A percentile compares a stretch with the other conserved stretches of the same genome.
Evolutionary conservation across 345 rosid genomes (phyloP).

Genomic region (Salix arbutifolia): DNA sequence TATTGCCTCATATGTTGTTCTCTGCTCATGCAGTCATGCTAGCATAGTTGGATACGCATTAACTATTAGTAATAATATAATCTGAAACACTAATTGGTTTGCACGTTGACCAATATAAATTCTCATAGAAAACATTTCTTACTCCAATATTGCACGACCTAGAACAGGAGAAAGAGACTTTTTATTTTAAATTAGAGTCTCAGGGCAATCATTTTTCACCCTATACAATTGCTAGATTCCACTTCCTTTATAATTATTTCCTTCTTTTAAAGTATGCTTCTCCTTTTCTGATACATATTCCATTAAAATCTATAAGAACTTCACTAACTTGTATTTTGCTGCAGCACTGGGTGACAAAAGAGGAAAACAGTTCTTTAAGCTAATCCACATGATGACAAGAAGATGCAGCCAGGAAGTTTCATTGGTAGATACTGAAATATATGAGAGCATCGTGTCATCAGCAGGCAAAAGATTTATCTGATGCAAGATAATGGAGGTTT

Average conservation of each 20-base stretch:
- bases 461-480: not conserved
- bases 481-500: not conserved
- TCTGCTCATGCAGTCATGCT: slow-evolving; percentile 3
- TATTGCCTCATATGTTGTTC: not conserved
- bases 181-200: not conserved
- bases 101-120: not conserved
- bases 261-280: not conserved
- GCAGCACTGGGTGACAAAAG: not conserved
- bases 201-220: not conserved
- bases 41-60: not conserved
- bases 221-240: not conserved
- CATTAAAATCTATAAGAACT: not conserved
- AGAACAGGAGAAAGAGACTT: not conserved
- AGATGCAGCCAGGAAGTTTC: not conserved
- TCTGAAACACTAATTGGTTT: not conserved
- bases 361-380: not conserved
- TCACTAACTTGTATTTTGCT: not conserved
- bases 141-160: not conserved
- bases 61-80: not conserved
- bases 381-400: not conserved
- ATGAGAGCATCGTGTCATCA: not conserved
- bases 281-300: not conserved
- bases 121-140: not conserved
- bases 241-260: not conserved
- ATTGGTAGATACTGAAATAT: not conserved